Evolutionary conservation across 768 basidiomycete species (phyloP), one percentile per base, ranked within the genome.

Genomic region (Coprinopsis sp.): DNA sequence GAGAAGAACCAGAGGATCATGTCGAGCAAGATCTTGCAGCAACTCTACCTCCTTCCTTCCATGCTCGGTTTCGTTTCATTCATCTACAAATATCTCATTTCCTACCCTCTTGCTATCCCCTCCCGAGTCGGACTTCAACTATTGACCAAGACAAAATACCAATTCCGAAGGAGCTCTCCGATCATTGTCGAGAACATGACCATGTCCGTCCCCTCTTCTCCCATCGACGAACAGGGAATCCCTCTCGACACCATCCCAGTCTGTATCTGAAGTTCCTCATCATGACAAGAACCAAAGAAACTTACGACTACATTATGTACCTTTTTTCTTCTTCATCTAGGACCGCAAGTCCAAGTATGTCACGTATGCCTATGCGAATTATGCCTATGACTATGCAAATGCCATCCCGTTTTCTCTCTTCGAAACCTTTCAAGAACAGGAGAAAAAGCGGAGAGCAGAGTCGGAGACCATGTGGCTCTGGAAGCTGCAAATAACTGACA

Each of bases 81-180:
- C 47, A 65, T 76, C 47, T 78, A 69, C 55, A 71, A 68, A 37
- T 49, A 77, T 41, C 68, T 76, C 54, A 63, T 78, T 46, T 59
- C 64, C 33, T 74, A 73, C 53, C 79, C 81, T 18, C 59, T 82
- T 37, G 64, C 71, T 16, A 54, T 81, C 38, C 73, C 79, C 36
- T 68, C 74, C 28, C 67, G 68, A 28, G 62, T 76, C 42, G 18
- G 38, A 5, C 40, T 42, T n/a, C 40, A 42, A 28, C 40, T 42
- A 6, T 28, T 42, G 40, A 30, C 25, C 14, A n/a, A 12, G 5
- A 42, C 24, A 5, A 27, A 18, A 14, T 28, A 7, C 19, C 40
- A 24, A 12, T 42, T 42, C 40, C 16, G n/a, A 4, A 42, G 11
- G 11, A 30, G 28, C 4, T 12, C 6, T 6, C 4, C 40, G 4